Evolutionary conservation across 257 asterid genomes (phyloP), one percentile per base, ranked within the genome.

Genomic region (Rauvolfia tetraphylla): DNA sequence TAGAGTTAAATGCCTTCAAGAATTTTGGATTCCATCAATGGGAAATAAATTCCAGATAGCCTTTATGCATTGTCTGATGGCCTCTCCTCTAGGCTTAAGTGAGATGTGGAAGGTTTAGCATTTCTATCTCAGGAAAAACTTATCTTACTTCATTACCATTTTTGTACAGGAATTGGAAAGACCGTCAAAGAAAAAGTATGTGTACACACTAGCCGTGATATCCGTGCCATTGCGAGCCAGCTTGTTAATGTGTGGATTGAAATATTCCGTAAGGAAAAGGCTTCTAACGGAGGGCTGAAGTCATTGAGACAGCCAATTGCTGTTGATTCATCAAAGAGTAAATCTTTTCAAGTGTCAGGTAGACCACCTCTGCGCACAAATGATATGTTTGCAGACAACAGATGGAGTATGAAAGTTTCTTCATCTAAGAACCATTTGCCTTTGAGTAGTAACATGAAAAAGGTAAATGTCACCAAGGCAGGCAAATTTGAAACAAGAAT

Each of bases 211-310:
- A 95, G 99, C 87, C 98, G 99, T 78, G 99, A 95, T 85, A 95
- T 95, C 79, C 98, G 99, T 1, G 96, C 99, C 74, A 90, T 95
- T 71, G 99, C 99, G 53, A 91, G 98, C 84, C 99, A 95, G 88
- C 98, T 95, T 73, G 99, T 95, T 76, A 88, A 84, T 29, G 97
- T 95, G 59, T 95, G 99, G 99, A 85, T 95, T 78, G 98, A 91
- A 79, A 87, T 95, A 61, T 93, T 95, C 81, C 97, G 99, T 72
- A 95, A 90, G 87, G 96, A 93, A 87, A 95, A 95, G 88, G 97
- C 97, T 76, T 84, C 95, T 73, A 91, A 85, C 80, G 89, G 84
- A 38, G 87, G 93, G 72, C 87, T 80, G 75, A 93, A 91, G 80
- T 72, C 83, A 61, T 82, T 80, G 74, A 85, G 92, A 77, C 95